Evolutionary conservation across 192 early-diverging fungal species (phyloP), one percentile per base, ranked within the genome.

Genomic region (Backusella morwellensis): DNA sequence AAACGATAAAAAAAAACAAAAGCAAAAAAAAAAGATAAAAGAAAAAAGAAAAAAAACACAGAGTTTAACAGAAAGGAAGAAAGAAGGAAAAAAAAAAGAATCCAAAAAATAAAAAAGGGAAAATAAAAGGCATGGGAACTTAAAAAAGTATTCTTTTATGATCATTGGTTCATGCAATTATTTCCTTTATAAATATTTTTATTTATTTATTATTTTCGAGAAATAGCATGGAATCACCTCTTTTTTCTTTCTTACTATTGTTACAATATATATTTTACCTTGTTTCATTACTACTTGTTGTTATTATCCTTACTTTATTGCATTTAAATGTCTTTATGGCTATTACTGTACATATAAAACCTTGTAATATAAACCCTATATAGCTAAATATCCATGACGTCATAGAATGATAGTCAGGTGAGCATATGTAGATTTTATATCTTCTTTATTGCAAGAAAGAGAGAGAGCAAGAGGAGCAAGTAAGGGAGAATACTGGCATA

Each of bases 51-150:
- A 0, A 83, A 84, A 69, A 75, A 73, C 42, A 70, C 12, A 26
- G 80, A 85, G 70, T 79, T 80, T 70, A 59, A 73, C 12, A 19
- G 47, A 50, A 50, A 50, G 15, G 75, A 56, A 85, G 77, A 73
- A 86, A 89, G 81, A 68, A 82, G 29, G 85, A 78, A 67, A 76
- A 83, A 73, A 26, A 70, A 71, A 67, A 68, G 32, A 32, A 32
- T 32, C 32, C 32, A 74, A 88, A 77, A 47, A 47, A 69, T 26
- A 72, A 71, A 32, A 79, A 76, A 41, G 66, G 82, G 15, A 81
- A 85, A 50, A 78, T 81, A 29, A 71, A 75, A 80, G 32, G 77
- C 47, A 50, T 50, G 47, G 47, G 47, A 50, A 50, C 47, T 50
- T 19, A 50, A 44, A 44, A 44, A 44, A 50, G 19, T 4, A 50